Evolutionary conservation across 2,329 filamentous ascomycete species (phyloP), one percentile per base, ranked within the genome.

Genomic region (Fusarium temperatum): DNA sequence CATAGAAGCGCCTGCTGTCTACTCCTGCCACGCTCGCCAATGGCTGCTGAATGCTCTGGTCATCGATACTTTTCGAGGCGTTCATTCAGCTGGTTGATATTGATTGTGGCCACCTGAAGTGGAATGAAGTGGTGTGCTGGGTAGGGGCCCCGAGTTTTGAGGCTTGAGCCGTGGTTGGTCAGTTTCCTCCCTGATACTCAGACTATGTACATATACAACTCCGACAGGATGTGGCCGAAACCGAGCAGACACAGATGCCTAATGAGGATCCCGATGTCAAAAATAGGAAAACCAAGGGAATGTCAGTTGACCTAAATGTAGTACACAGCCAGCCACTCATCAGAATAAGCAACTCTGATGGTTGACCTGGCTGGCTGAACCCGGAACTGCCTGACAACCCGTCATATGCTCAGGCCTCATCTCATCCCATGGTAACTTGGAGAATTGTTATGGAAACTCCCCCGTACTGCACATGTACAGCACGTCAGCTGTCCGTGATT

Each of bases 311-410:
- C 36, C 53, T 32, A 36, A 66, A 59, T 66, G 39, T 15, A 72
- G 39, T 17, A 24, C 28, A 36, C 36, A 47, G 41, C 62, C 71
- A 72, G 60, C 57, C 57, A 64, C 26, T 61, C 24, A 32, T 32
- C 45, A 68, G 39, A 47, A 58, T 41, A 57, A 61, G 45, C 72
- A 74, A 64, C 54, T 47, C 67, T 36, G 32, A 68, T 45, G 51
- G 60, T 35, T 51, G 70, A 66, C 70, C 55, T 38, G 70, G 69
- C 70, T 72, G 64, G 66, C 70, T 73, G 70, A 73, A 70, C 53
- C 51, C 47, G 42, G 42, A 63, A 56, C 45, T 72, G 63, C 62
- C 48, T 63, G 60, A 68, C 62, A 59, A 59, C 32, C 41, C 28
- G 62, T 68, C 71, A 72, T 67, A 56, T 73, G 66, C 36, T 42